A percentile compares a stretch with the other conserved stretches of the same genome.
These are phyloP conservation scores for Hypsizygus ulmarius DNA, from an alignment of 1,284 basidiomycete genomes.

Conservation along the genomic window DNA sequence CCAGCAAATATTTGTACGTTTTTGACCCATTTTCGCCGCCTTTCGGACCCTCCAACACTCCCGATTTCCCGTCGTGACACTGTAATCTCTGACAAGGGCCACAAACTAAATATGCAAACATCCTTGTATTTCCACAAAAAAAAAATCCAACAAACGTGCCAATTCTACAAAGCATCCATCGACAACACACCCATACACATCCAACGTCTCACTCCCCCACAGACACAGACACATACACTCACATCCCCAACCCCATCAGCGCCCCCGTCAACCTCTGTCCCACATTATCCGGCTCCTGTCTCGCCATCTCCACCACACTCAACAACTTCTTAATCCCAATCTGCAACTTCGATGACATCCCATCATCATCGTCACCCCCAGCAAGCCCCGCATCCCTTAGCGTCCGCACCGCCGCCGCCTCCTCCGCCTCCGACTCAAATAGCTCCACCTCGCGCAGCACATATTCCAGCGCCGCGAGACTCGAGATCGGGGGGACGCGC, in stretches of 20 bases:
- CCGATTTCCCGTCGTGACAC: too few relatives aligned
- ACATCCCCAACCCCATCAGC: conserved; percentile 61
- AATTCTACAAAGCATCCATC: not conserved
- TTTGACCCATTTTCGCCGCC: too few relatives aligned
- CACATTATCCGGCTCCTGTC: conserved; percentile 85
- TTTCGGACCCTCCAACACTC: too few relatives aligned
- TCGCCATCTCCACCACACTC: conserved; percentile 93
- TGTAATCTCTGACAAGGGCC: too few relatives aligned
- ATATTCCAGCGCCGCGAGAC: conserved; percentile 69
- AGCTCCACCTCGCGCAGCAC: conserved; percentile 85
- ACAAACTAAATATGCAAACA: too few relatives aligned
- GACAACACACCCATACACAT: not conserved
- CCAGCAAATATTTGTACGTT: too few relatives aligned
- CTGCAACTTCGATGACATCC: conserved; percentile 51
- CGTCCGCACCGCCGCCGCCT: conserved; percentile 60
- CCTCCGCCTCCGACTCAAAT: conserved; percentile 63
- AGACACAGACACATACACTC: conserved; percentile 7
- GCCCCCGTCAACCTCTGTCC: conserved; percentile 73
- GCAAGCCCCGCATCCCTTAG: conserved; percentile 75
- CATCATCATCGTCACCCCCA: conserved; percentile 37
- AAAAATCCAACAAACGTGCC: too few relatives aligned
- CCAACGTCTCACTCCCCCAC: too few relatives aligned
- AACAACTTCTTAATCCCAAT: conserved; percentile 96
- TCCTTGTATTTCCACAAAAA: too few relatives aligned
- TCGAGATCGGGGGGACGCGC: conserved; percentile 80